Conservation (phyloP, 2,329 filamentous ascomycete species). For the Albifimbria verrucaria region DNA sequence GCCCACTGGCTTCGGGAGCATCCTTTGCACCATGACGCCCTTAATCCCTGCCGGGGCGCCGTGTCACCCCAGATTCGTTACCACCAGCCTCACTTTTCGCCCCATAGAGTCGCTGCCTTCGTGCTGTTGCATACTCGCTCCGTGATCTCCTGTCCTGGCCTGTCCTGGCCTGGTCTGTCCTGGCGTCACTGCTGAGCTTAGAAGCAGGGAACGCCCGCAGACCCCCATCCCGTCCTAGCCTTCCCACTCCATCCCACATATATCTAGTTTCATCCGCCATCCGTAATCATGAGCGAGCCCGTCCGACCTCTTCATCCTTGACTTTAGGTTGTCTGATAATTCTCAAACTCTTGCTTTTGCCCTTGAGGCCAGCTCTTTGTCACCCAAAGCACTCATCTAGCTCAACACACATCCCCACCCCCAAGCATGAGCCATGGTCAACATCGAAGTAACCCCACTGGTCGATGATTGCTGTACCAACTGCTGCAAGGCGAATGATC, state of each 20-base stretch:
- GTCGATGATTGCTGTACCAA: conserved; percentile 23
- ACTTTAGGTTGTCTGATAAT: too few relatives aligned
- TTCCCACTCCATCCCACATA: background rate
- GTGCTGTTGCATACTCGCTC: conserved; percentile 13
- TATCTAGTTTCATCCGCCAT: background rate
- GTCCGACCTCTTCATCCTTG: too few relatives aligned
- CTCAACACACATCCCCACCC: too few relatives aligned
- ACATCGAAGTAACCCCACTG: conserved; percentile 11
- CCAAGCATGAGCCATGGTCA: conserved; percentile 13
- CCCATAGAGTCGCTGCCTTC: conserved; percentile 11
- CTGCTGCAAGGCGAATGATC: conserved; percentile 27
- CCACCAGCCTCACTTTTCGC: conserved; percentile 19
- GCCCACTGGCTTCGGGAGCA: background rate
- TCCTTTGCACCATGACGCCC: background rate
- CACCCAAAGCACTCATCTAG: too few relatives aligned
- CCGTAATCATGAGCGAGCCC: too few relatives aligned
- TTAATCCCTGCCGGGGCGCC: conserved; percentile 11
- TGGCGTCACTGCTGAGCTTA: background rate
- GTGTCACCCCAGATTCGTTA: conserved; percentile 8
- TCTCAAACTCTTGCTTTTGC: too few relatives aligned
- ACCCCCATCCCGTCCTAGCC: background rate
- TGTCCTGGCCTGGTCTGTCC: background rate
- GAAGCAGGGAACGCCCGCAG: background rate
- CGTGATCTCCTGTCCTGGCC: too few relatives aligned
- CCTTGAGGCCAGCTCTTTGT: too few relatives aligned